Base-by-base conservation (phyloP, 768 basidiomycete genomes). In the Suillus sp. region DNA sequence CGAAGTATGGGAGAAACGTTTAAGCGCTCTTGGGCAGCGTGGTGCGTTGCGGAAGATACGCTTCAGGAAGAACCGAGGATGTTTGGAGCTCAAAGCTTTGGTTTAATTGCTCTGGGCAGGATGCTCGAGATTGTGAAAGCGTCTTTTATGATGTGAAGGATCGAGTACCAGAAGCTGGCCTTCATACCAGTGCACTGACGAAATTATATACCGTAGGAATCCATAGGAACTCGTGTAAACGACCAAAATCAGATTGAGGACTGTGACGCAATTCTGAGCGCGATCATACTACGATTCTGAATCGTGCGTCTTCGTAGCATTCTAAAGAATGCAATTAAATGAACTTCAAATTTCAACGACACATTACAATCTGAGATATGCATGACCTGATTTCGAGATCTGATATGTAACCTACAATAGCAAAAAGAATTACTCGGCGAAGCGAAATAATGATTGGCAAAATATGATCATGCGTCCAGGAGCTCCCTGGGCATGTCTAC, bases 401-500 rank as follows among this genome's bases (percentile, higher is more conserved):
- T 27, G 22, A 57, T 57, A 57, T 27, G 22, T 27, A 57, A 20
- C 25, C 25, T 30, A 38, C 38, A 40, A 57, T 57, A 40, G 27
- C 56, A 27, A 40, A 25, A 40, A 40, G 20, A 20, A 57, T 40
- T 27, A 57, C 25, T 40, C 25, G 10, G 37, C 18, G 22, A 37
- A 38, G 22, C 20, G 30, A 27, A 18, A 51, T 51, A 48, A 63
- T 63, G 32, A 47, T 9, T 8, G 35, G 18, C 38, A 27, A 38
- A 30, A 20, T 40, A 30, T 20, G 18, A 20, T 71, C 67, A 82
- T 27, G 64, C 74, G 43, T 90, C 86, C 61, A 92, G 74, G 67
- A 93, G 83, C 69, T 94, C 92, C 68, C 83, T 87, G 34, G 82
- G 78, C 80, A 93, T 83, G 69, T 95, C 93, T 18, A 89, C 90